phyloP scores from a whole-genome alignment of 352 stramenopile genomes.

The Phytophthora tubulina region DNA sequence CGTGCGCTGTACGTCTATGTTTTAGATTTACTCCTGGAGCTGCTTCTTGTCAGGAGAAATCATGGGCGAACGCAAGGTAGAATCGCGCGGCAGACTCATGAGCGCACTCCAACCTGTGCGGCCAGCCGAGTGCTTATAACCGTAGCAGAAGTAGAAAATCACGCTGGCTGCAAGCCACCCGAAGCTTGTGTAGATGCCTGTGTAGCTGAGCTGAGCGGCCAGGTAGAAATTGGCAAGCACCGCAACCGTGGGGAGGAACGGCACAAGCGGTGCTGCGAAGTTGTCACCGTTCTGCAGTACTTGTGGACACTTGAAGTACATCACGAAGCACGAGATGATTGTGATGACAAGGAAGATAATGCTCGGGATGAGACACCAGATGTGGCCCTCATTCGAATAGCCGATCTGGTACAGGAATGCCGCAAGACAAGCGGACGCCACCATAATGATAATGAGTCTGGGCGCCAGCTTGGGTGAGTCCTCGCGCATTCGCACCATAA shows the following conservation, averaged over 20 bases:
- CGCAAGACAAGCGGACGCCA: constrained; percentile 45
- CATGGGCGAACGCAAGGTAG: constrained; percentile 59
- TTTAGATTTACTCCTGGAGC: constrained; percentile 35
- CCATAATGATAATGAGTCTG: constrained; percentile 52
- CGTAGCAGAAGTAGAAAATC: constrained; percentile 82
- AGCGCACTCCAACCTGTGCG: constrained; percentile 69
- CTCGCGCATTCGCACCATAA: constrained; percentile 76
- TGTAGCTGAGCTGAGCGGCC: constrained; percentile 58
- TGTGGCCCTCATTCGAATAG: constrained; percentile 37
- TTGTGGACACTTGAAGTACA: constrained; percentile 70
- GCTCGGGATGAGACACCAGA: constrained; percentile 44
- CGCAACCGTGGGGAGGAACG: constrained; percentile 61
- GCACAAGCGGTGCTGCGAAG: constrained; percentile 73
- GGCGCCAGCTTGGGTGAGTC: constrained; percentile 51
- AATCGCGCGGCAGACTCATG: constrained; percentile 60
- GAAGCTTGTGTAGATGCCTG: constrained; percentile 59
- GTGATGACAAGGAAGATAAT: constrained; percentile 63
- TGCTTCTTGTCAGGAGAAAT: constrained; percentile 61
- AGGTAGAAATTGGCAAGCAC: constrained; percentile 79
- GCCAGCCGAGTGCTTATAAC: constrained; percentile 70
- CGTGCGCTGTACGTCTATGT: constrained; percentile 14
- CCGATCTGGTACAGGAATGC: constrained; percentile 77
- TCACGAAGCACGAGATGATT: constrained; percentile 32
- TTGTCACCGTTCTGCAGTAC: constrained; percentile 58
- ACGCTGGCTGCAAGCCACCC: constrained; percentile 64